phyloP scores from a whole-genome alignment of 495 filamentous ascomycete genomes.

The Trichoderma asperelloides region DNA sequence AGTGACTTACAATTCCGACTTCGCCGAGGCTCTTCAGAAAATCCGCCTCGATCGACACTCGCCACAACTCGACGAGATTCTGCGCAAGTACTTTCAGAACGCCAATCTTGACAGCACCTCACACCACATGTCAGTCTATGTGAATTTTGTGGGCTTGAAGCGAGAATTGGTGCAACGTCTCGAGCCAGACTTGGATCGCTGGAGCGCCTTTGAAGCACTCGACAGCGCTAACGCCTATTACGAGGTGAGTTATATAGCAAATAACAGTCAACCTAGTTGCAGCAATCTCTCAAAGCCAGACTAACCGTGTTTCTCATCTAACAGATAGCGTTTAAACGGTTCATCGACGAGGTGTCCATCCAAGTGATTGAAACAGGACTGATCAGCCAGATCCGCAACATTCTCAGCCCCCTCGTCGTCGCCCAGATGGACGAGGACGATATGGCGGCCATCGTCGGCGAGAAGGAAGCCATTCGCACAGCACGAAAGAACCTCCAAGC shows the following conservation, averaged over 20 bases:
- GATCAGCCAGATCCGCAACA: conserved; percentile 24
- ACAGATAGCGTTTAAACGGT: conserved; percentile 45
- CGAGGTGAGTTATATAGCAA: conserved; percentile 18
- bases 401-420: neutral
- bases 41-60: conserved; percentile 26
- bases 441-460: conserved; percentile 42
- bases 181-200: conserved; percentile 24
- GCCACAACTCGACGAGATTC: conserved; percentile 19
- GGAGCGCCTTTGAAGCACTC: conserved; percentile 18
- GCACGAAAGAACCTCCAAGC: conserved; percentile 42
- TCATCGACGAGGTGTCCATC: conserved; percentile 47
- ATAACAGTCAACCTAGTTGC: neutral
- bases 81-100: conserved; percentile 6
- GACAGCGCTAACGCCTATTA: conserved; percentile 35
- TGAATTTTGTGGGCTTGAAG: neutral
- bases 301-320: conserved; percentile 7
- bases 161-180: neutral
- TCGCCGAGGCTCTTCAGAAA: conserved; percentile 39
- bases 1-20: conserved; percentile 52
- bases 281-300: neutral
- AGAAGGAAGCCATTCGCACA: conserved; percentile 39
- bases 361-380: conserved; percentile 46
- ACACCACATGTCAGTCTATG: too few species aligned
- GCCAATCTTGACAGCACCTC: neutral
- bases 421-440: neutral